Conservation (phyloP, 208 protist genomes). For the Crithidia mellificae region DNA sequence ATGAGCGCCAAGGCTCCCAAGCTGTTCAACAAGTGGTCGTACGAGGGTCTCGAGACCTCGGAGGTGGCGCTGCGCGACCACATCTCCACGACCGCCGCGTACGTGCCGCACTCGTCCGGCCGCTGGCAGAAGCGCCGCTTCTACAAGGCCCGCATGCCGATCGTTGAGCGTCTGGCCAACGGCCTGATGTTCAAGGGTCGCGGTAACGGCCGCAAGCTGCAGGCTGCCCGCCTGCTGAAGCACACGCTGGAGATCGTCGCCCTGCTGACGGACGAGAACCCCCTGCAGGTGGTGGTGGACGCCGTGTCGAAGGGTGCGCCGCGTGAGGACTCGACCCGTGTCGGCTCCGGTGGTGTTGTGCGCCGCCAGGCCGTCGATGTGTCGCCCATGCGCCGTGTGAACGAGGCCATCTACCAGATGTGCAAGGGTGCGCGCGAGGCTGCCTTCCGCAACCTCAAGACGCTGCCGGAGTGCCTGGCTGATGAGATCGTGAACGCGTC, state of each 20-base stretch:
- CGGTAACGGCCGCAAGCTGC: slow-evolving; percentile 99
- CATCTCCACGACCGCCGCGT: slow-evolving; percentile 96
- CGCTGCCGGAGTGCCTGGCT: slow-evolving; percentile 99
- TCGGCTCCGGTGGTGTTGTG: slow-evolving; percentile 99
- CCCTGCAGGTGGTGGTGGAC: slow-evolving; percentile 98
- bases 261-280: slow-evolving; percentile 99
- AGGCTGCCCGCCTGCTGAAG: slow-evolving; percentile 98
- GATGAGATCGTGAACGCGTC: slow-evolving; percentile 99
- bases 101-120: slow-evolving; percentile 98
- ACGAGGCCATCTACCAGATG: slow-evolving; percentile 98
- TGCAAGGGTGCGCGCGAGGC: slow-evolving; percentile 97
- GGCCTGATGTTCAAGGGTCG: slow-evolving; percentile 99
- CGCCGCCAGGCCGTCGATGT: slow-evolving; percentile 99
- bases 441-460: slow-evolving; percentile 99
- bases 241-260: slow-evolving; percentile 99
- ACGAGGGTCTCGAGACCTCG: slow-evolving; percentile 72
- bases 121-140: slow-evolving; percentile 99
- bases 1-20: slow-evolving; percentile 81
- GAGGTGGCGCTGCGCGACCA: slow-evolving; percentile 96
- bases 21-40: slow-evolving; percentile 93
- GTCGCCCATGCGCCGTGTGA: slow-evolving; percentile 99
- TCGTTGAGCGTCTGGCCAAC: slow-evolving; percentile 96
- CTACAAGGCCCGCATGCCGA: slow-evolving; percentile 97
- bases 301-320: slow-evolving; percentile 98
- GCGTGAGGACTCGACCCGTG: slow-evolving; percentile 99